Percentiles rank a stretch among this genome's conserved stretches.
Conservation (phyloP, 2,329 filamentous ascomycete species). For the Colletotrichum gigasporum region DNA sequence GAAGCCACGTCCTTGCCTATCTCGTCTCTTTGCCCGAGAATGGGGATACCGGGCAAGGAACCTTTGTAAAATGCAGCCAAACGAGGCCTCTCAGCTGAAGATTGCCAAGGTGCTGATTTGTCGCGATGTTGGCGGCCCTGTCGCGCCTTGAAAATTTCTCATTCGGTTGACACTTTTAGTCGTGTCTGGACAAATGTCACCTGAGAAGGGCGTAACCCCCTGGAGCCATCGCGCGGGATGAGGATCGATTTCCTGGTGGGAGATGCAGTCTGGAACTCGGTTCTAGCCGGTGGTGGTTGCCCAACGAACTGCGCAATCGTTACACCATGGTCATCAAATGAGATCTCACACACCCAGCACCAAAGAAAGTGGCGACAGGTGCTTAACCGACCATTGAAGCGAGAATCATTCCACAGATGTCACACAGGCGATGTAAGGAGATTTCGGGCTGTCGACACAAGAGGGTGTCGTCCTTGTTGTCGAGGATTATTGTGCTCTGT, state of each 20-base stretch:
- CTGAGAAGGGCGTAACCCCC: background rate
- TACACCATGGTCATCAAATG: background rate
- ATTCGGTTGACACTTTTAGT: background rate
- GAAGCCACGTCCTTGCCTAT: background rate
- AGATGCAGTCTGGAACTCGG: constrained; percentile 13
- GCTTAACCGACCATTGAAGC: too few species aligned
- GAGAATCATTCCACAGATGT: background rate
- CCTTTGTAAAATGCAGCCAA: background rate
- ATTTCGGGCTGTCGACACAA: too few species aligned
- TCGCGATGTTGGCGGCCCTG: background rate
- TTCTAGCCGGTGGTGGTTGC: background rate
- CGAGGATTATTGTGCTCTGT: too few species aligned
- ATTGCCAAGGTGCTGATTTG: background rate
- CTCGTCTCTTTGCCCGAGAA: constrained; percentile 1
- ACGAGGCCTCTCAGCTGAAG: background rate
- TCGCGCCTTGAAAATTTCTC: background rate
- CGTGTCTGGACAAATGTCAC: background rate
- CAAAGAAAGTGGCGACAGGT: background rate
- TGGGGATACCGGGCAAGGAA: background rate
- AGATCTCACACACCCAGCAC: background rate
- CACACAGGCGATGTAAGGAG: too few species aligned
- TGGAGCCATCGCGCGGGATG: background rate
- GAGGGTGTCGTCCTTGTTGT: too few species aligned
- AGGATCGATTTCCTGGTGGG: constrained; percentile 3
- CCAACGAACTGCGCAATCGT: background rate